Evolutionary conservation across 2,329 filamentous ascomycete genomes (phyloP), one percentile per base, ranked within the genome.

Genomic region (Pestalotiopsis sp.): DNA sequence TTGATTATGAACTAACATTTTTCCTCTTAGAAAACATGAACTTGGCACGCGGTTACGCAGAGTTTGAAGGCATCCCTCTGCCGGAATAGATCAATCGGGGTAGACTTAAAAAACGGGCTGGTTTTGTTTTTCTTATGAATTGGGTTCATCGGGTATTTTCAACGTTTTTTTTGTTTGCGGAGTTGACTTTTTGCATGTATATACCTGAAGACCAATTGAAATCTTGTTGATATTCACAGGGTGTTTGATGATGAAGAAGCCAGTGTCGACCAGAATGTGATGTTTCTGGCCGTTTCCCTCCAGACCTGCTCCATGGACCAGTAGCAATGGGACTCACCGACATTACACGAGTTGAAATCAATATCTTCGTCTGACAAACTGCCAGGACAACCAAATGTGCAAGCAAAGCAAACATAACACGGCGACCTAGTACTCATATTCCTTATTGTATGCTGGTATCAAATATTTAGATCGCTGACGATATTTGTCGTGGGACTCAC

Each of bases 41-140:
- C 79, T 80, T 93, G 71, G 89, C 90, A 64, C 85, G 92, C 13
- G 91, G 91, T 31, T 93, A 92, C 79, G 87, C 85, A 67, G 91
- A 93, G 82, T 93, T 90, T 75, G 90, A 93, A 74, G 91, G 91
- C 56, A 92, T 93, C 73, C 91, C 90, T 52, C 67, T 69, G 41
- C 71, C 74, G 74, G 68, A 75, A 62, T 62, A 62, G 59, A 62
- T 41, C 59, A 62, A 36, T 36, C 7, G 31, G 31, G 59, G 58
- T 76, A 74, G 71, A 71, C 17, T 68, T 68, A 38, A 45, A 62
- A 67, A 67, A 61, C 12, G 45, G 52, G 27, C 25, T 11, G n/a
- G 25, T 25, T 61, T 61, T 61, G 52, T 59, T 67, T 67, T 20
- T 65, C 23, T 39, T 13, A 14, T 49, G 25, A 25, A 57, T 38